These are phyloP conservation scores for Metrosideros polymorpha DNA, from an alignment of 441 rosid species.

Conservation along the genomic window DNA sequence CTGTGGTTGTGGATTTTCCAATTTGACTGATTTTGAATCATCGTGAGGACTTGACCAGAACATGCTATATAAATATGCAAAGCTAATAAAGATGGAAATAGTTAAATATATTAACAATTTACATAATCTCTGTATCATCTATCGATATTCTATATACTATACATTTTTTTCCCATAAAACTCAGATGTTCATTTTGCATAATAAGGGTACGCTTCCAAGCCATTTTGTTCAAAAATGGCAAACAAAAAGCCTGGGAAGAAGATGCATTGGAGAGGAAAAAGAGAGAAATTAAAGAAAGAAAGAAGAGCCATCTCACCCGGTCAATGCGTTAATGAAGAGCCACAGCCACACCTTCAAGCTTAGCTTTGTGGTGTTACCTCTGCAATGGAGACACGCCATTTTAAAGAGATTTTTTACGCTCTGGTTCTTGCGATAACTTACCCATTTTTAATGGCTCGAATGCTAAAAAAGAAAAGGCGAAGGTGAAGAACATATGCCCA, in stretches of 20 bases:
- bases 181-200: neutral
- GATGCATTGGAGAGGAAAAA: neutral
- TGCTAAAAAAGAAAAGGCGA: neutral
- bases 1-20: constrained; percentile 14
- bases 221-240: neutral
- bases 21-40: neutral
- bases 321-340: constrained; percentile 26
- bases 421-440: neutral
- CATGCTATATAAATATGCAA: too few relatives aligned
- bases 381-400: constrained; percentile 4
- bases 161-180: neutral
- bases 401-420: neutral
- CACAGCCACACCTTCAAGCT: constrained; percentile 16
- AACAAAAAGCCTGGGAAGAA: neutral
- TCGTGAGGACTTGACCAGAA: too few relatives aligned
- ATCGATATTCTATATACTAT: neutral
- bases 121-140: neutral
- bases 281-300: neutral
- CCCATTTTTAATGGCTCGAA: neutral
- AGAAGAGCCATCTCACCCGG: constrained; percentile 15
- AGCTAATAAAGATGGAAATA: neutral
- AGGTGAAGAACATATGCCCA: neutral
- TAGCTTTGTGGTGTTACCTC: constrained; percentile 5
- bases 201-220: neutral
- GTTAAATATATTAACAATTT: too few relatives aligned